A percentile compares a stretch with the other conserved stretches of the same genome.
Conservation (phyloP, 176 grass and related monocot genomes). For the Zoysia pacifica region DNA sequence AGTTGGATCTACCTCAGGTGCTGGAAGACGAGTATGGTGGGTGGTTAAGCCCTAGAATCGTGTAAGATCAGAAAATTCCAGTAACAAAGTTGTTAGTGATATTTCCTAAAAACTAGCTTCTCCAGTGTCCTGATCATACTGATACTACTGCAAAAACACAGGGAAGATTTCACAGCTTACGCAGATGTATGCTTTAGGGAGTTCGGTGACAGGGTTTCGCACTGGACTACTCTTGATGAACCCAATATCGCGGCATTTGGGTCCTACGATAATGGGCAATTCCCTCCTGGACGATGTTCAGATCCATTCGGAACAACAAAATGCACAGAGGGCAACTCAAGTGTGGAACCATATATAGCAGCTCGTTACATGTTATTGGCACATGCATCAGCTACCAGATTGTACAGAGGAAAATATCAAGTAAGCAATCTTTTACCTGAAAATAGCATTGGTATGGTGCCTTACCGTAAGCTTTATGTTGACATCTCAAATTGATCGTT, state of each 20-base stretch:
- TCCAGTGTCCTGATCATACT: background rate
- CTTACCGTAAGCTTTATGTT: too few relatives aligned
- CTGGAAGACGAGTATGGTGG: constrained; percentile 72
- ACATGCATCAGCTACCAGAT: constrained; percentile 48
- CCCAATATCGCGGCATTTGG: constrained; percentile 28
- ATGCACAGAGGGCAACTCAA: constrained; percentile 57
- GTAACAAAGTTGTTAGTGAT: background rate
- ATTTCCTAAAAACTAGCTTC: background rate
- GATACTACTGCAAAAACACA: background rate
- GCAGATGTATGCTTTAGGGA: constrained; percentile 49
- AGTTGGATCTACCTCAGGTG: constrained; percentile 60
- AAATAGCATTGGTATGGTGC: background rate
- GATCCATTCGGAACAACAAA: constrained; percentile 54
- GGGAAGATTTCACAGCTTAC: constrained; percentile 56
- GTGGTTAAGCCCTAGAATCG: constrained; percentile 59
- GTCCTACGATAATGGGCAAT: constrained; percentile 39
- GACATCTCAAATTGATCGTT: constrained; percentile 3
- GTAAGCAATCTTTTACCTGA: constrained; percentile 33
- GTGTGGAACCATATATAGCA: constrained; percentile 59
- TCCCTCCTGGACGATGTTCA: constrained; percentile 53
- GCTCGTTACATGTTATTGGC: constrained; percentile 57
- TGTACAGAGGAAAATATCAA: constrained; percentile 59
- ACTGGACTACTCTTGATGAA: constrained; percentile 48
- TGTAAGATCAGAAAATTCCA: constrained; percentile 36
- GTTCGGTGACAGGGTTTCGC: constrained; percentile 42